These are phyloP conservation scores for Eudorina sp. DNA, from an alignment of 139 green algal species.

Conservation along the genomic window DNA sequence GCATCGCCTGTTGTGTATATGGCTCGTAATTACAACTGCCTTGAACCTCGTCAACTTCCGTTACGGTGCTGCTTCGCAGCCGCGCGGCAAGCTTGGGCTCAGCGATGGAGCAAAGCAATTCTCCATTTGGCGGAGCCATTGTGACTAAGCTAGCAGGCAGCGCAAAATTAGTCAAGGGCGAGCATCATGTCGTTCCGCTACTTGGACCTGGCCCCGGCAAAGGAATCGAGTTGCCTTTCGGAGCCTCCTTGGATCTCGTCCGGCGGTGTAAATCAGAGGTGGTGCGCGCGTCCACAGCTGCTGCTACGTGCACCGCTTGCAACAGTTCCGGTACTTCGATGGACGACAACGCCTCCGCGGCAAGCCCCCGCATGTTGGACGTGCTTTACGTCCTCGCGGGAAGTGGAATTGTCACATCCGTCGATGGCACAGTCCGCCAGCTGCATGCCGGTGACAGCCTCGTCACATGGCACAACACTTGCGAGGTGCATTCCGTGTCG, in stretches of 20 bases:
- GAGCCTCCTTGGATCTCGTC: constrained; percentile 16
- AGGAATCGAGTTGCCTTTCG: constrained; percentile 7
- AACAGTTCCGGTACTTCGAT: background rate
- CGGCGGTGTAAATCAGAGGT: background rate
- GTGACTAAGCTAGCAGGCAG: constrained; percentile 9
- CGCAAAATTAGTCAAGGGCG: constrained; percentile 8
- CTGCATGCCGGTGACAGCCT: constrained; percentile 47
- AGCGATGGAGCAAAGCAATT: background rate
- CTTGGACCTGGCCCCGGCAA: background rate
- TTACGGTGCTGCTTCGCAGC: no score
- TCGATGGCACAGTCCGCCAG: background rate
- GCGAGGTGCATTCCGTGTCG: background rate
- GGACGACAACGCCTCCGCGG: background rate
- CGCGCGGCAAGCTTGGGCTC: background rate
- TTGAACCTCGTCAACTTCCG: no score
- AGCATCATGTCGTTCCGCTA: background rate
- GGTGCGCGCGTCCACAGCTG: background rate
- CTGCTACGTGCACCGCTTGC: background rate
- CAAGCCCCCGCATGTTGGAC: constrained; percentile 29
- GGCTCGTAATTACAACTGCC: no score
- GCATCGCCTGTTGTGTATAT: no score
- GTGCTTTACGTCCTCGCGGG: constrained; percentile 49
- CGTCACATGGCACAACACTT: constrained; percentile 49
- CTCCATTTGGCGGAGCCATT: constrained; percentile 33
- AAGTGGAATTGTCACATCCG: background rate